Percentiles rank a stretch among this genome's conserved stretches.
Conservation (phyloP, 345 rosid genomes). For the Anacardium occidentale region DNA sequence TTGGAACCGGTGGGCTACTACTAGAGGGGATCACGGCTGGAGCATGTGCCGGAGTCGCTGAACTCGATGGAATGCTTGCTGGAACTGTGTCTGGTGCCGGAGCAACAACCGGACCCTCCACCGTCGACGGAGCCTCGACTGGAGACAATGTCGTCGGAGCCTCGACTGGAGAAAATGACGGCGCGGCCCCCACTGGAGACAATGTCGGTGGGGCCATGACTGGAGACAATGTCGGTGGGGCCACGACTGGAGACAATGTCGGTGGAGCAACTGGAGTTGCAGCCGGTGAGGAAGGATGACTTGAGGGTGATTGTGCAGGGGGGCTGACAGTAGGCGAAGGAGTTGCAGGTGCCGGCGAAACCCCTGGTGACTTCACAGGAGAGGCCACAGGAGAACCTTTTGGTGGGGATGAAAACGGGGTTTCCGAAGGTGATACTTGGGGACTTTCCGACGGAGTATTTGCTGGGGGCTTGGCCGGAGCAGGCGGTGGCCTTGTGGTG, state of each 20-base stretch:
- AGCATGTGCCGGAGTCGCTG: conserved; percentile 42
- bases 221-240: conserved; percentile 29
- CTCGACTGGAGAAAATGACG: conserved; percentile 30
- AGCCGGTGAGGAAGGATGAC: conserved; percentile 20
- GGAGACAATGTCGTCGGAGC: conserved; percentile 33
- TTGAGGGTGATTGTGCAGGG: conserved; percentile 26
- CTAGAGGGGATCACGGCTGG: conserved; percentile 57
- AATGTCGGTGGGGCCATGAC: not conserved
- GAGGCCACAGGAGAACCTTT: conserved; percentile 1
- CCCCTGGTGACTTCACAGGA: no score
- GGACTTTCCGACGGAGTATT: conserved; percentile 20
- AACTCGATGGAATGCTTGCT: conserved; percentile 43
- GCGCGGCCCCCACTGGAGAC: no score
- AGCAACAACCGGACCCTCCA: conserved; percentile 35
- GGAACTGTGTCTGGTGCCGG: conserved; percentile 33
- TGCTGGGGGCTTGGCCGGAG: conserved; percentile 23
- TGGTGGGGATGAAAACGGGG: conserved; percentile 23
- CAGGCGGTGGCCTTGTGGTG: conserved; percentile 5
- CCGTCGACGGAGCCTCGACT: conserved; percentile 23
- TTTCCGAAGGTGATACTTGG: conserved; percentile 9
- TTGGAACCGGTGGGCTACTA: conserved; percentile 34
- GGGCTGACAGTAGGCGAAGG: conserved; percentile 14
- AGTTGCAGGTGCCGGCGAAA: conserved; percentile 4
- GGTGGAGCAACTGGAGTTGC: conserved; percentile 14
- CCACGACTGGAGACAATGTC: conserved; percentile 20